Conservation (phyloP, 495 filamentous ascomycete genomes). For the Aspergillus campestris region DNA sequence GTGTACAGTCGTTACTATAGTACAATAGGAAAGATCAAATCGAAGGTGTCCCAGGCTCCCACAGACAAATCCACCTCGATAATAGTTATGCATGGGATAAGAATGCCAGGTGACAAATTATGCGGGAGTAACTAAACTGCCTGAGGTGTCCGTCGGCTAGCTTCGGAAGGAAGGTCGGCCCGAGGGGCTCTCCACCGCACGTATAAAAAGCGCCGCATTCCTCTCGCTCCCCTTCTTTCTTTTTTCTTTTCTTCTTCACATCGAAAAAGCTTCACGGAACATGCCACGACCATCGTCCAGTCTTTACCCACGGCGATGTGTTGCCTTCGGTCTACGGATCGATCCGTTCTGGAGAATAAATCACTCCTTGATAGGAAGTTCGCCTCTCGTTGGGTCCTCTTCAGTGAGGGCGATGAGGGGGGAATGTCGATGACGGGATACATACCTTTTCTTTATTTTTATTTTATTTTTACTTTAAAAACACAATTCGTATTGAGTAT, state of each 20-base stretch:
- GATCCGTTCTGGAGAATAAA: constrained; percentile 51
- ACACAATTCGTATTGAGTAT: not conserved
- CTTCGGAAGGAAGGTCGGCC: constrained; percentile 13
- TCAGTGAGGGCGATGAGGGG: constrained; percentile 56
- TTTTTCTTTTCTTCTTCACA: constrained; percentile 38
- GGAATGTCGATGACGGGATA: constrained; percentile 63
- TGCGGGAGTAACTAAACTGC: not conserved
- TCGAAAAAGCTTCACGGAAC: constrained; percentile 52
- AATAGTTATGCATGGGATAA: too few relatives aligned
- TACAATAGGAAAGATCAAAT: too few relatives aligned
- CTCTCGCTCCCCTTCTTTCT: constrained; percentile 13
- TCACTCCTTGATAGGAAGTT: constrained; percentile 59
- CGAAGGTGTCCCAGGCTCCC: too few relatives aligned
- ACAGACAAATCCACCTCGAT: too few relatives aligned
- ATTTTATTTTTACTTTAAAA: not conserved
- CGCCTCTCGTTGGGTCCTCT: constrained; percentile 52
- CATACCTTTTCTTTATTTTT: constrained; percentile 23
- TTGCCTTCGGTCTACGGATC: constrained; percentile 48
- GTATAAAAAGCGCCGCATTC: constrained; percentile 20
- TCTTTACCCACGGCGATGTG: constrained; percentile 47
- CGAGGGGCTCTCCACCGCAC: constrained; percentile 20
- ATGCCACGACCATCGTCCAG: constrained; percentile 58
- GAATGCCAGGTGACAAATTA: not conserved
- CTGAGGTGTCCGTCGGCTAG: constrained; percentile 1
- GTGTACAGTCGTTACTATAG: too few relatives aligned